Conservation (phyloP, 2,329 filamentous ascomycete genomes). For the Scedosporium apiospermum region DNA sequence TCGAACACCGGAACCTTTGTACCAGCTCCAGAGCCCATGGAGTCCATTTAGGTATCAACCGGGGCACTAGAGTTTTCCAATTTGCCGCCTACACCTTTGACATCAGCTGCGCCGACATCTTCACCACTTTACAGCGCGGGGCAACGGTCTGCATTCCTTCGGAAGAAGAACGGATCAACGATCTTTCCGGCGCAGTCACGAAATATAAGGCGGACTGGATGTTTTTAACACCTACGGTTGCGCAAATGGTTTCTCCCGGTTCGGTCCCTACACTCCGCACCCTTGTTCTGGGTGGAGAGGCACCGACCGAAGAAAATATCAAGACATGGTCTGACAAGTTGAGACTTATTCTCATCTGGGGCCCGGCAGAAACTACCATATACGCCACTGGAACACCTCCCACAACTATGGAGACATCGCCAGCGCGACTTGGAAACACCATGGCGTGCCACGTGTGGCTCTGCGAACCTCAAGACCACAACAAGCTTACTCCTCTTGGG, state of each 20-base stretch:
- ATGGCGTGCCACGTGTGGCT: constrained; percentile 16
- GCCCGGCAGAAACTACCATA: neutral
- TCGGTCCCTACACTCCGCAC: constrained; percentile 7
- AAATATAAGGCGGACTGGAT: constrained; percentile 7
- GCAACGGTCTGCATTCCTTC: constrained; percentile 12
- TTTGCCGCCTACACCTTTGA: constrained; percentile 15
- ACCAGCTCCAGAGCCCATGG: constrained; percentile 2
- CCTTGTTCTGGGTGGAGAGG: constrained; percentile 11
- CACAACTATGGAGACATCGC: neutral
- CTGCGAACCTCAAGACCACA: constrained; percentile 18
- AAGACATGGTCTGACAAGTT: neutral
- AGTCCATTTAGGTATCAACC: neutral
- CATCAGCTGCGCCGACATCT: constrained; percentile 8
- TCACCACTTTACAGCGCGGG: constrained; percentile 11
- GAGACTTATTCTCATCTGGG: neutral
- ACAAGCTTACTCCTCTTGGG: constrained; percentile 20
- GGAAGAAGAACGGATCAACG: constrained; percentile 11
- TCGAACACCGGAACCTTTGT: constrained; percentile 10
- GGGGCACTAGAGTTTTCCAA: constrained; percentile 6
- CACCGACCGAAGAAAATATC: constrained; percentile 2
- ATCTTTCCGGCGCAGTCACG: constrained; percentile 11
- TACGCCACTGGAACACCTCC: neutral
- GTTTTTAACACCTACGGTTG: constrained; percentile 11
- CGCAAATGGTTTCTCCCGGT: constrained; percentile 7
- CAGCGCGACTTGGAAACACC: neutral